Percentiles rank a stretch among this genome's conserved stretches.
Evolutionary conservation across 345 rosid species (phyloP).

Genomic region (Brassica incana): DNA sequence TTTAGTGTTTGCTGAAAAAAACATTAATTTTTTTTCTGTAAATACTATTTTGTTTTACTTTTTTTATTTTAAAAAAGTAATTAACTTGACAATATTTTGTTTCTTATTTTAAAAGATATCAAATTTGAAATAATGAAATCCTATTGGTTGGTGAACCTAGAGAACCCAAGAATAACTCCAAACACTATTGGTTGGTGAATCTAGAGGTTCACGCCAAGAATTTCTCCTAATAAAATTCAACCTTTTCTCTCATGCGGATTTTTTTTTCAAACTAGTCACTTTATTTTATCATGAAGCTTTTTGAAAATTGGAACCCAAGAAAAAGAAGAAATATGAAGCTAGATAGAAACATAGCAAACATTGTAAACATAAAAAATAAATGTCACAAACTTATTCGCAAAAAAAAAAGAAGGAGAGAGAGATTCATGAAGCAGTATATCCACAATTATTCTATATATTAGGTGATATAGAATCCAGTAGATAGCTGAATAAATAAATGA

Average conservation of each 20-base stretch:
- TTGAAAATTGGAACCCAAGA: not conserved
- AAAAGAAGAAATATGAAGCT: not conserved
- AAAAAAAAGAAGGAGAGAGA: not conserved
- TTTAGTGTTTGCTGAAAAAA: too few relatives aligned
- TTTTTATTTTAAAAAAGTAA: too few relatives aligned
- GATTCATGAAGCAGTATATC: not conserved
- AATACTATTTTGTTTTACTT: too few relatives aligned
- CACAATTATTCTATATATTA: not conserved
- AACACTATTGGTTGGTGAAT: too few relatives aligned
- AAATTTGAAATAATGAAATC: too few relatives aligned
- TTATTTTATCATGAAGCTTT: not conserved
- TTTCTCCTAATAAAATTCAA: not conserved
- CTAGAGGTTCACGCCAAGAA: too few relatives aligned
- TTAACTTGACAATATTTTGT: too few relatives aligned
- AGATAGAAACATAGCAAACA: not conserved
- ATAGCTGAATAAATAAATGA: not conserved
- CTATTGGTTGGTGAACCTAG: too few relatives aligned
- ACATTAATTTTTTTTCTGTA: too few relatives aligned
- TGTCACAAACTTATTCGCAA: not conserved
- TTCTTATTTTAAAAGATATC: too few relatives aligned
- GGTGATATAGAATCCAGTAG: not conserved
- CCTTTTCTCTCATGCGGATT: not conserved
- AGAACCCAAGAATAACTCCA: too few relatives aligned
- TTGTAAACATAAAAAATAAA: not conserved
- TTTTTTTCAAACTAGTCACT: not conserved